Evolutionary conservation across 176 grass and related monocot genomes (phyloP).

Genomic region (Aegilops longissima): DNA sequence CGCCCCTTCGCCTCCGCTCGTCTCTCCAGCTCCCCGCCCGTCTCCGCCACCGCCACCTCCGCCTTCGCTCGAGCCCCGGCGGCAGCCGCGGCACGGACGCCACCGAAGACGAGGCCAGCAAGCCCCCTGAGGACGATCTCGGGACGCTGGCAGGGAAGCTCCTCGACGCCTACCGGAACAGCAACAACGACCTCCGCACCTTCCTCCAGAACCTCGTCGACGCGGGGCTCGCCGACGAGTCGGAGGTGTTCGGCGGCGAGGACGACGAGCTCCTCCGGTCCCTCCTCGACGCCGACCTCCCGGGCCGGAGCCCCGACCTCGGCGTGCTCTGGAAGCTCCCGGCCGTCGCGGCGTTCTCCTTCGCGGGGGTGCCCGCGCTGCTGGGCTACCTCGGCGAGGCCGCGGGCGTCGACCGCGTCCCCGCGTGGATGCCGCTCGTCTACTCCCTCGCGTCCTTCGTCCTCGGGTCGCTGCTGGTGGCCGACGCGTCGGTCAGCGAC

Average conservation of each 20-base stretch:
- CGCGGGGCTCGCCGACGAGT: slow-evolving; percentile 33
- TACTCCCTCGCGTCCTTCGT: slow-evolving; percentile 39
- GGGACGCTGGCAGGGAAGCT: slow-evolving; percentile 2
- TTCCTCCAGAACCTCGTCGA: slow-evolving; percentile 50
- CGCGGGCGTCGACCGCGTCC: slow-evolving; percentile 30
- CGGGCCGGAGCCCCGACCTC: slow-evolving; percentile 30
- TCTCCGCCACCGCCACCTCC: neutral
- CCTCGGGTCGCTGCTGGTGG: slow-evolving; percentile 36
- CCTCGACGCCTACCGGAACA: slow-evolving; percentile 24
- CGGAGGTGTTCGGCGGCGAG: slow-evolving; percentile 28
- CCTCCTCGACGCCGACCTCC: slow-evolving; percentile 36
- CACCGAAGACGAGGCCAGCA: neutral
- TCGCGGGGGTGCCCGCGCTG: slow-evolving; percentile 41
- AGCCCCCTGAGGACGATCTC: neutral
- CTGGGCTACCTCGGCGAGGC: slow-evolving; percentile 43
- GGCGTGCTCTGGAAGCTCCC: slow-evolving; percentile 49
- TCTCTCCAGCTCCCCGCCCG: slow-evolving; percentile 19
- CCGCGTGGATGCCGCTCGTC: slow-evolving; percentile 50
- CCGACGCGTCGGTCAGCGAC: slow-evolving; percentile 38
- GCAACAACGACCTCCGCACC: slow-evolving; percentile 33
- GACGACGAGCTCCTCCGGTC: slow-evolving; percentile 26
- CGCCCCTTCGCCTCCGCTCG: neutral
- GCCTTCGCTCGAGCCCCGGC: slow-evolving; percentile 2
- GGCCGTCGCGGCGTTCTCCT: slow-evolving; percentile 27
- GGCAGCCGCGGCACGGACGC: neutral